A percentile compares a stretch with the other conserved stretches of the same genome.
phyloP scores from a whole-genome alignment of 2,329 filamentous ascomycete species.

The Hymenoscyphus linearis region DNA sequence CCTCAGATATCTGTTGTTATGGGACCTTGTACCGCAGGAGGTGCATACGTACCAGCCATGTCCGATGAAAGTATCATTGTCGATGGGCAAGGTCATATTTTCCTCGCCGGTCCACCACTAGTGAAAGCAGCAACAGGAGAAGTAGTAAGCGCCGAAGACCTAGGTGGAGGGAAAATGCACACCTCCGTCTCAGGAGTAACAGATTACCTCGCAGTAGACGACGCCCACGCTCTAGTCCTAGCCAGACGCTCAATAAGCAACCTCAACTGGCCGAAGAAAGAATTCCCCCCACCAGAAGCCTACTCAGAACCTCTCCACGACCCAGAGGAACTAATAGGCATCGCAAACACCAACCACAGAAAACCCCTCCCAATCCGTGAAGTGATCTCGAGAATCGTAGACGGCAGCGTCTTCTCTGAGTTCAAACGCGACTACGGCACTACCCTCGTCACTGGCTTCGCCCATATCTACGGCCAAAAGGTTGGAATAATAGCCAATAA shows the following conservation, averaged over 20 bases:
- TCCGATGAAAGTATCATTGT: conserved; percentile 97
- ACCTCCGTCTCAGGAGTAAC: conserved; percentile 88
- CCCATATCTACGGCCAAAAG: conserved; percentile 79
- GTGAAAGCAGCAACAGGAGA: conserved; percentile 97
- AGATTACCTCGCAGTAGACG: conserved; percentile 91
- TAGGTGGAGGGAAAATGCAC: conserved; percentile 87
- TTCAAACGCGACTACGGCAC: conserved; percentile 91
- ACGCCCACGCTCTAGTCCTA: conserved; percentile 84
- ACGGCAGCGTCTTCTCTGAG: conserved; percentile 83
- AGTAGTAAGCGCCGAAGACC: conserved; percentile 81
- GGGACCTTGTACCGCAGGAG: conserved; percentile 93
- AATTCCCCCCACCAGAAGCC: conserved; percentile 36
- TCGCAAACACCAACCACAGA: conserved; percentile 85
- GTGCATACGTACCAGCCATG: conserved; percentile 95
- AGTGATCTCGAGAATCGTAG: conserved; percentile 87
- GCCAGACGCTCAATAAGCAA: conserved; percentile 80
- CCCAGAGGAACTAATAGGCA: conserved; percentile 74
- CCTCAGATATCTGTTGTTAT: conserved; percentile 94
- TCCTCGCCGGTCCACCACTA: conserved; percentile 86
- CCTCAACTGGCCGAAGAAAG: conserved; percentile 72
- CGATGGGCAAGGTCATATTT: conserved; percentile 92
- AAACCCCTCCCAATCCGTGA: conserved; percentile 82
- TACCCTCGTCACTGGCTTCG: conserved; percentile 89
- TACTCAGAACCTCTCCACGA: conserved; percentile 77
- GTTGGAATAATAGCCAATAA: conserved; percentile 96